Percentiles rank a stretch among this genome's conserved stretches.
These are phyloP conservation scores for Monosporascus sp. DNA, from an alignment of 2,329 filamentous ascomycete genomes.

Conservation along the genomic window DNA sequence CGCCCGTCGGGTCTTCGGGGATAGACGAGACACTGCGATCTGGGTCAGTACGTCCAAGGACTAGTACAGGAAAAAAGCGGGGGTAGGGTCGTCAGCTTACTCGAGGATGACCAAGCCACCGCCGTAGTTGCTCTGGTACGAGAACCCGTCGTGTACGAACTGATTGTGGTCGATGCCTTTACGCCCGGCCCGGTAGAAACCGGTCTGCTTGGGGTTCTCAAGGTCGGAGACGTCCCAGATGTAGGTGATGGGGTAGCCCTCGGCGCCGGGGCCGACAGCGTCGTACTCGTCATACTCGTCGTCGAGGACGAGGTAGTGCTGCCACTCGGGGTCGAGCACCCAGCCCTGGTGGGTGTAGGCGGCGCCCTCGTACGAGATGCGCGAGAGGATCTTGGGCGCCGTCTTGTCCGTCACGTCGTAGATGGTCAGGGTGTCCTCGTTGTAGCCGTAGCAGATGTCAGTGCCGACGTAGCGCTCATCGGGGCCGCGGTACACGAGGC, in stretches of 20 bases:
- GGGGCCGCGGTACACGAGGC: slow-evolving; percentile 48
- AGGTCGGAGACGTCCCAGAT: slow-evolving; percentile 40
- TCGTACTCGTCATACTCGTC: slow-evolving; percentile 44
- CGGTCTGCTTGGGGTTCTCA: slow-evolving; percentile 34
- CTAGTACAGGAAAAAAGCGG: background rate
- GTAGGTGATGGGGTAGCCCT: slow-evolving; percentile 37
- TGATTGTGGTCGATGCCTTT: slow-evolving; percentile 39
- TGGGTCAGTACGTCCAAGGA: background rate
- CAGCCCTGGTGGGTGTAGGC: slow-evolving; percentile 51
- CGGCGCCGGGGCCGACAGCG: slow-evolving; percentile 28
- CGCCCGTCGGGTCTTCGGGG: slow-evolving; percentile 24
- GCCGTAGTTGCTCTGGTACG: slow-evolving; percentile 41
- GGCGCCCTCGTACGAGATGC: slow-evolving; percentile 47
- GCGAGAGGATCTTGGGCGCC: slow-evolving; percentile 37
- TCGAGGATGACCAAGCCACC: slow-evolving; percentile 33
- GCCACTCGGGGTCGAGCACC: slow-evolving; percentile 36
- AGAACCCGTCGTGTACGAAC: slow-evolving; percentile 32
- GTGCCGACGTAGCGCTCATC: slow-evolving; percentile 38
- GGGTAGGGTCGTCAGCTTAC: background rate
- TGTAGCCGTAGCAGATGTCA: slow-evolving; percentile 53
- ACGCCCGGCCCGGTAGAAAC: slow-evolving; percentile 32
- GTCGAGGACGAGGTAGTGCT: slow-evolving; percentile 37
- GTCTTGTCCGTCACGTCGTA: slow-evolving; percentile 46
- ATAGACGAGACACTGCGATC: slow-evolving; percentile 21
- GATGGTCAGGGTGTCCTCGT: slow-evolving; percentile 45